phyloP scores from a whole-genome alignment of 495 filamentous ascomycete genomes.

The Podospora australis region DNA sequence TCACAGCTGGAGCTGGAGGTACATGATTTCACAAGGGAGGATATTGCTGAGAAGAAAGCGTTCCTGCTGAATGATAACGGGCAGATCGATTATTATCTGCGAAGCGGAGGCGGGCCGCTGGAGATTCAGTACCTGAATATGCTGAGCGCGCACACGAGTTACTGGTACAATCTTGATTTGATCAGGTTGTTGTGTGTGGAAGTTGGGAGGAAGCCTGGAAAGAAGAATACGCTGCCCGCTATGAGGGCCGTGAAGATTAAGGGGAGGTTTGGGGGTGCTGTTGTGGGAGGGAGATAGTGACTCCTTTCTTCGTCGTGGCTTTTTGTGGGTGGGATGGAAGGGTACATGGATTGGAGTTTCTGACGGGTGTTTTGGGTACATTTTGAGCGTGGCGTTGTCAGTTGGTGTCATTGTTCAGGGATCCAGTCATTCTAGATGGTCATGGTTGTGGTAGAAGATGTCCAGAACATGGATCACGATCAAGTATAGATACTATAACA shows the following conservation, averaged over 20 bases:
- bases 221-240: slow-evolving; percentile 53
- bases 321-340: too few relatives aligned
- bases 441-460: too few relatives aligned
- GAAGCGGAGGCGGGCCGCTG: slow-evolving; percentile 70
- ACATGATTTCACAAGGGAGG: slow-evolving; percentile 88
- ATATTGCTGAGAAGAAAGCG: slow-evolving; percentile 85
- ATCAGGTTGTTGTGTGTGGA: slow-evolving; percentile 81
- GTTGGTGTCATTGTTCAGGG: too few relatives aligned
- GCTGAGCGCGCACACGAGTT: slow-evolving; percentile 92
- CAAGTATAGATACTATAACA: too few relatives aligned
- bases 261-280: slow-evolving; percentile 11
- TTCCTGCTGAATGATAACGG: slow-evolving; percentile 89
- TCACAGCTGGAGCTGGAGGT: slow-evolving; percentile 91
- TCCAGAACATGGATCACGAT: too few relatives aligned
- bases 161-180: slow-evolving; percentile 84
- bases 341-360: too few relatives aligned
- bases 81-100: slow-evolving; percentile 84
- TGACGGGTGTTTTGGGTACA: too few relatives aligned
- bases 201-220: slow-evolving; percentile 69
- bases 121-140: slow-evolving; percentile 97
- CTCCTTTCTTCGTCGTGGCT: too few relatives aligned
- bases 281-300: neutral
- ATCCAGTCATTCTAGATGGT: too few relatives aligned
- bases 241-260: slow-evolving; percentile 72
- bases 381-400: too few relatives aligned